These are phyloP conservation scores for Yamadazyma insecticola DNA, from an alignment of 805 yeast genomes.

Conservation along the genomic window DNA sequence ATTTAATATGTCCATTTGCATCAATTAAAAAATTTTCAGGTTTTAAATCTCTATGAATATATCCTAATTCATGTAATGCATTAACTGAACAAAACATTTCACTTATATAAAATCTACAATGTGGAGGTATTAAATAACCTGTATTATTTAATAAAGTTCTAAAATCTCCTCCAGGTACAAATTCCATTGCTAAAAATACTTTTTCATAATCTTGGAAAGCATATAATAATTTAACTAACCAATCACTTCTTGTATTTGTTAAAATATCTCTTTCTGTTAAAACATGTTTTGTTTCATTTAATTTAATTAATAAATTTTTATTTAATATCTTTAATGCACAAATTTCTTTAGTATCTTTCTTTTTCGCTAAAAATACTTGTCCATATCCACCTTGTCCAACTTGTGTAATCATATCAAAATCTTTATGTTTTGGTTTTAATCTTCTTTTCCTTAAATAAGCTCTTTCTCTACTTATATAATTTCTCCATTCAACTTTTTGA, in stretches of 20 bases:
- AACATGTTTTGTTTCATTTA: slow-evolving; percentile 94
- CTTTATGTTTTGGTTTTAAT: slow-evolving; percentile 88
- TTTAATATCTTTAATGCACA: slow-evolving; percentile 92
- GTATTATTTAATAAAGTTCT: slow-evolving; percentile 92
- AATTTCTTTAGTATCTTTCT: slow-evolving; percentile 89
- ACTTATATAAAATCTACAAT: slow-evolving; percentile 89
- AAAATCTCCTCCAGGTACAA: slow-evolving; percentile 99
- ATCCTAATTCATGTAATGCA: slow-evolving; percentile 90
- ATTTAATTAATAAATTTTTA: slow-evolving; percentile 76
- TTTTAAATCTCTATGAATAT: slow-evolving; percentile 94
- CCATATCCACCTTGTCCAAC: slow-evolving; percentile 99
- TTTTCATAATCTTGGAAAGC: slow-evolving; percentile 93
- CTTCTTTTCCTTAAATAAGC: slow-evolving; percentile 83
- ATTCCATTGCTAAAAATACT: slow-evolving; percentile 96
- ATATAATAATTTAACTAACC: slow-evolving; percentile 90
- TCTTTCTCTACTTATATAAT: slow-evolving; percentile 79
- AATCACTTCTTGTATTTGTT: slow-evolving; percentile 92
- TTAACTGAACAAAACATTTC: slow-evolving; percentile 97
- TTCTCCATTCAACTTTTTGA: slow-evolving; percentile 57
- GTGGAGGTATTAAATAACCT: slow-evolving; percentile 88
- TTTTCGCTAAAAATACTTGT: slow-evolving; percentile 93
- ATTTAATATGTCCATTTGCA: slow-evolving; percentile 83
- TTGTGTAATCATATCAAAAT: slow-evolving; percentile 94
- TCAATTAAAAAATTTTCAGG: slow-evolving; percentile 93
- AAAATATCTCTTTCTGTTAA: slow-evolving; percentile 93